A percentile compares a stretch with the other conserved stretches of the same genome.
Evolutionary conservation across 192 early-diverging fungal genomes (phyloP).

Genomic region (Mortierella hygrophila): DNA sequence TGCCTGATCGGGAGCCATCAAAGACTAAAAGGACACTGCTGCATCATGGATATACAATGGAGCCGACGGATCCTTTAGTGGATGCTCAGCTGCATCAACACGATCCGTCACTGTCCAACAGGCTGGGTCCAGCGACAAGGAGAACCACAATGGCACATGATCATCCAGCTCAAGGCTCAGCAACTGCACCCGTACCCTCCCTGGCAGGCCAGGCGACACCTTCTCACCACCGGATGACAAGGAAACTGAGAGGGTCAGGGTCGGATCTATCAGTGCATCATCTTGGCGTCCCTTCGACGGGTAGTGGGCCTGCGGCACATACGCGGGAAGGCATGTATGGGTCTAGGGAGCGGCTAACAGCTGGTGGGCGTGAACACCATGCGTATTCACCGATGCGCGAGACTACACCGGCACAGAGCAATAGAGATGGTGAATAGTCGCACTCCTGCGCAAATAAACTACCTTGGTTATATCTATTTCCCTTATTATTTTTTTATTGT

Average conservation of each 20-base stretch:
- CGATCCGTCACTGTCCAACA: conserved; percentile 14
- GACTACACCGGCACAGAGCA: conserved; percentile 41
- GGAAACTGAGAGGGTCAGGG: conserved; percentile 45
- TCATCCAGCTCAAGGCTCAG: conserved; percentile 32
- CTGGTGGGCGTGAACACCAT: conserved; percentile 20
- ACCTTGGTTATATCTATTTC: not conserved
- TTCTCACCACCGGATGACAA: conserved; percentile 27
- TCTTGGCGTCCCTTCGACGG: conserved; percentile 13
- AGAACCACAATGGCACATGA: conserved; percentile 51
- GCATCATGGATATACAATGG: conserved; percentile 56
- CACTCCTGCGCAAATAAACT: not conserved
- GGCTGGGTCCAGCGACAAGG: conserved; percentile 42
- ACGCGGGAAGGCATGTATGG: conserved; percentile 26
- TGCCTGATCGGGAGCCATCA: conserved; percentile 77
- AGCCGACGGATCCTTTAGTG: conserved; percentile 57
- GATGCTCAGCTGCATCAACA: conserved; percentile 34
- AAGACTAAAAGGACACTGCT: conserved; percentile 73
- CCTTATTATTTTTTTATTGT: not conserved
- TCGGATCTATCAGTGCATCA: conserved; percentile 47
- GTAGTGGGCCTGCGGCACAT: not conserved
- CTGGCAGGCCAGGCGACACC: conserved; percentile 47
- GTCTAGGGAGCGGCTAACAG: conserved; percentile 37
- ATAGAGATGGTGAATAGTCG: conserved; percentile 47
- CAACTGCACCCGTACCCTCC: conserved; percentile 3
- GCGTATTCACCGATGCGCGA: conserved; percentile 52